Evolutionary conservation across 108 stramenopile species (phyloP).

Genomic region (Pseudonitzschia multistriata): DNA sequence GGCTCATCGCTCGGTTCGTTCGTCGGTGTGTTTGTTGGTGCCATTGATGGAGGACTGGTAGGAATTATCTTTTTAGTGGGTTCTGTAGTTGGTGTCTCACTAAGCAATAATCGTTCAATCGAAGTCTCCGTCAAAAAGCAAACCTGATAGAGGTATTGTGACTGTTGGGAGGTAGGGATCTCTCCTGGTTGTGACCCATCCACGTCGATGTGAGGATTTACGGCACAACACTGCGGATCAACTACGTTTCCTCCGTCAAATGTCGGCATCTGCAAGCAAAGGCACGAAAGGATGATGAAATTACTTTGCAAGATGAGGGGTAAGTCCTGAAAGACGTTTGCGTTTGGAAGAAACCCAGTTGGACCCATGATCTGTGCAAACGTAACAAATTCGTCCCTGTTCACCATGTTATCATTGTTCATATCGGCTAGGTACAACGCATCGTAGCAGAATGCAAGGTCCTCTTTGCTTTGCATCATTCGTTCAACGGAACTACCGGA

Average conservation of each 20-base stretch:
- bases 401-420: constrained; percentile 34
- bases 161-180: constrained; percentile 18
- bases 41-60: too few relatives aligned
- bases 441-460: constrained; percentile 24
- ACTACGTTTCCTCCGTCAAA: constrained; percentile 4
- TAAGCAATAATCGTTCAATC: constrained; percentile 23
- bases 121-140: constrained; percentile 35
- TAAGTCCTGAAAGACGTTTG: constrained; percentile 27
- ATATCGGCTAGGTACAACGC: constrained; percentile 34
- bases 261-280: constrained; percentile 39
- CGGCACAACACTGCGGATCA: constrained; percentile 39
- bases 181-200: constrained; percentile 32
- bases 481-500: neutral
- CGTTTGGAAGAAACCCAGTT: constrained; percentile 21
- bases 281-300: constrained; percentile 42
- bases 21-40: neutral
- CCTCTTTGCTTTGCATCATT: constrained; percentile 4
- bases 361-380: constrained; percentile 39
- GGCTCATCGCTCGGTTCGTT: neutral
- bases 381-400: constrained; percentile 37
- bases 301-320: constrained; percentile 23
- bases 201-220: constrained; percentile 36
- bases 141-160: constrained; percentile 35
- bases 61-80: neutral
- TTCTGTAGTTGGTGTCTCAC: constrained; percentile 14